Evolutionary conservation across 805 yeast species (phyloP), one percentile per base, ranked within the genome.

Genomic region (Kodamaea neixiangensis): DNA sequence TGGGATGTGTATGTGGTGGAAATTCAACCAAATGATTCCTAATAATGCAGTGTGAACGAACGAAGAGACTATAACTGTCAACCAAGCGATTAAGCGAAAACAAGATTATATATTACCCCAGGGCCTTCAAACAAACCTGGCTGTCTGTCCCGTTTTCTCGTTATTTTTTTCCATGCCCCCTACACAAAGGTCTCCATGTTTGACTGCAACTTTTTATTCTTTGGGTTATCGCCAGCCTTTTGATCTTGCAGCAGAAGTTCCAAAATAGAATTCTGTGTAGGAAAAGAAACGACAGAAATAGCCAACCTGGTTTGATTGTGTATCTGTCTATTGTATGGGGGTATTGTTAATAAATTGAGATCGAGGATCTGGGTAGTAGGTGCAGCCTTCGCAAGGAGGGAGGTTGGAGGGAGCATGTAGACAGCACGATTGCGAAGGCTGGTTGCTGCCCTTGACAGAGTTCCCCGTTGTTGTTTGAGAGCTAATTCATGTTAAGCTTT

Each of bases 141-240:
- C 48, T 45, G 48, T n/a, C 37, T 37, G 34, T 11, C 48, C 22
- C 29, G 39, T 45, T 45, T 25, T 33, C 42, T 45, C 17, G 34
- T 20, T 44, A 44, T 34, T 45, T 45, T 40, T 45, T 45, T 19
- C 31, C 33, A 39, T 22, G 39, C 42, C 41, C 10, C 41, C 21
- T 11, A 11, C 41, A 37, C 41, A 37, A 37, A 34, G 15, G 10
- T 37, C 21, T 13, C 20, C 20, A 37, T 10, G 21, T 37, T 19
- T 14, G 19, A 34, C 38, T 34, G 38, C 38, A 34, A 34, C 17
- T 34, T 34, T 34, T n/a, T n/a, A 14, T 37, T 37, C 41, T 37
- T 37, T 37, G 41, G 41, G 41, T 17, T 37, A 37, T 17, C 41
- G 41, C 41, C 41, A 37, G 41, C 41, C 41, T 37, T 37, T 37